Evolutionary conservation across 2,329 filamentous ascomycete genomes (phyloP).

Genomic region (Fusarium abutilonis): DNA sequence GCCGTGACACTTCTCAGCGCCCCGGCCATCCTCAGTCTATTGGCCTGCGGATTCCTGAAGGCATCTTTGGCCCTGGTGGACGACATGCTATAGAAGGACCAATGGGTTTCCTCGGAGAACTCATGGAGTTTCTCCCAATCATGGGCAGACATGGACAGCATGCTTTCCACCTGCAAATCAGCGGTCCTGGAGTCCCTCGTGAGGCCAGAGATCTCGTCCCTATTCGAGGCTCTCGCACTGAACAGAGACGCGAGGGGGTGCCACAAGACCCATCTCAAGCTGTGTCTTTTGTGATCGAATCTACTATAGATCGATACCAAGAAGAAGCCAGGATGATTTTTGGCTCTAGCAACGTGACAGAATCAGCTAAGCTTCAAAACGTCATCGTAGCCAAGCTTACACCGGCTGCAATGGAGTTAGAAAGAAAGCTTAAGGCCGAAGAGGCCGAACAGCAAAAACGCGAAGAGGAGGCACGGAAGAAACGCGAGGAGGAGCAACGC

Average conservation of each 20-base stretch:
- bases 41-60: constrained; percentile 61
- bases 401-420: constrained; percentile 84
- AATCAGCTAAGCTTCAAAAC: constrained; percentile 75
- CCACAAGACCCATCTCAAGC: constrained; percentile 75
- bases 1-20: constrained; percentile 60
- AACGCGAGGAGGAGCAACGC: constrained; percentile 72
- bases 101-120: constrained; percentile 64
- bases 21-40: constrained; percentile 62
- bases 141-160: constrained; percentile 59
- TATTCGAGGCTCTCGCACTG: constrained; percentile 56
- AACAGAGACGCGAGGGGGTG: constrained; percentile 59
- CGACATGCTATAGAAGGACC: constrained; percentile 59
- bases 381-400: constrained; percentile 78
- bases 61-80: constrained; percentile 54
- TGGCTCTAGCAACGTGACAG: constrained; percentile 67
- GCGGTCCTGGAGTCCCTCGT: constrained; percentile 57
- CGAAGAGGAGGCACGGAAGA: constrained; percentile 67
- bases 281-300: constrained; percentile 76
- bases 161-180: constrained; percentile 69
- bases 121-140: constrained; percentile 64
- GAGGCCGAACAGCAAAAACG: constrained; percentile 63
- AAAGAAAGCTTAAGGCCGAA: constrained; percentile 73
- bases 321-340: constrained; percentile 92
- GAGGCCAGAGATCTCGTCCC: constrained; percentile 62
- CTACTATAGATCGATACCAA: constrained; percentile 82